Evolutionary conservation across 345 rosid species (phyloP), one percentile per base, ranked within the genome.

Genomic region (Salix brachista): DNA sequence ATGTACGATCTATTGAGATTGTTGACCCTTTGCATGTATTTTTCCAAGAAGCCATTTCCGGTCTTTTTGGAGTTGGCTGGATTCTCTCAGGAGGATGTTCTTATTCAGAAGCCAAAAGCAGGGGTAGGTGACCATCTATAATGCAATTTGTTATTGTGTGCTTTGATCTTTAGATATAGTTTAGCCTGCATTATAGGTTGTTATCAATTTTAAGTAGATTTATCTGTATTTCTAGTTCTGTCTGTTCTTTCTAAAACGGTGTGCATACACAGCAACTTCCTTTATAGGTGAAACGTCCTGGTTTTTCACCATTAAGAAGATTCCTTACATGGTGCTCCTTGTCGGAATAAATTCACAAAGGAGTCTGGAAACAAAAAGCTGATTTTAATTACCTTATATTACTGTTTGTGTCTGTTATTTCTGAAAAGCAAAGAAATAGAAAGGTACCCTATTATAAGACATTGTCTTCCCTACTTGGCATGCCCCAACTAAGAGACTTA

Each of bases 61-160:
- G 89, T 93, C 80, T 96, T 96, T 85, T 81, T 96, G 72, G 99
- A 92, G 73, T 81, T 89, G 58, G 88, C 97, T 0, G 97, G 95
- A 34, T 92, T 82, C 84, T 82, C 92, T 75, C 77, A 84, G 44
- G 92, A 96, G 30, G 90, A 96, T 83, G 97, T 93, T 44, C 95
- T 92, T 78, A 88, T 96, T 80, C 97, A 96, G 82, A 90, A 92
- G 82, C 99, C 99, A 34, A 96, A 96, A 80, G 99, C 99, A 18
- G 99, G 89, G 91, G 99, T 93, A 85, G 7, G 92, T 85, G 36
- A 25, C 60, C 28, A n/a, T 46, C 28, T 11, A 11, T 56, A 56
- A 50, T 50, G 58, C n/a, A 56, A 9, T 41, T 39, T 21, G n/a
- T 60, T 70, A 39, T 60, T 30, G 2, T 54, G 36, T 39, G 17